Conservation (phyloP, 495 filamentous ascomycete species). For the Aspergillus ostianus region DNA sequence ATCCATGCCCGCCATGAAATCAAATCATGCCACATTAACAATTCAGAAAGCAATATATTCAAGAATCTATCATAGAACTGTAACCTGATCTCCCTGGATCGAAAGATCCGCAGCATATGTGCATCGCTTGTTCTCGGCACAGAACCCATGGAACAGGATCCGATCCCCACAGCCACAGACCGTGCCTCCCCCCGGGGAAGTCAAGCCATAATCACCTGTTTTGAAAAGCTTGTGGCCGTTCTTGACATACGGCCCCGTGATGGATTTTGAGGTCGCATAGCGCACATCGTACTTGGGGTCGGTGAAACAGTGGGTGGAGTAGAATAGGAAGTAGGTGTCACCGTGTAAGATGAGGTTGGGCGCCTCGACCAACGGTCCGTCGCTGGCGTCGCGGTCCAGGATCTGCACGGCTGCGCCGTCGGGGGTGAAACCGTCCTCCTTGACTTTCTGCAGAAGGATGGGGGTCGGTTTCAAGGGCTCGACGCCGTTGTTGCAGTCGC, state of each 20-base stretch:
- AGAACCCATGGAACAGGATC: conserved; percentile 54
- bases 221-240: conserved; percentile 33
- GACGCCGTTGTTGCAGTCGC: conserved; percentile 55
- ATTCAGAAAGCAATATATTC: neutral
- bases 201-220: conserved; percentile 40
- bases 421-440: conserved; percentile 47
- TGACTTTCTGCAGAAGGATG: conserved; percentile 57
- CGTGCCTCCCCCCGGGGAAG: conserved; percentile 54
- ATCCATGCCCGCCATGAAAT: neutral
- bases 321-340: conserved; percentile 58
- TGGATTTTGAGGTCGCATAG: conserved; percentile 46
- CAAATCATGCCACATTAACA: neutral
- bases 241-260: conserved; percentile 51
- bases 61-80: conserved; percentile 17
- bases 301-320: conserved; percentile 56
- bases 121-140: conserved; percentile 35
- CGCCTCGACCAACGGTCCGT: conserved; percentile 63
- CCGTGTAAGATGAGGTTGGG: conserved; percentile 48
- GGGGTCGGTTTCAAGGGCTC: conserved; percentile 50
- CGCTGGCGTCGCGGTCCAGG: conserved; percentile 50
- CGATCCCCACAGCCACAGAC: conserved; percentile 41
- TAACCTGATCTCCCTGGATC: conserved; percentile 27
- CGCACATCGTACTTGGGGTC: conserved; percentile 52
- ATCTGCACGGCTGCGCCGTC: conserved; percentile 51
- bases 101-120: conserved; percentile 37